These are phyloP conservation scores for Salinomyces thailandicus DNA, from an alignment of 2,329 filamentous ascomycete genomes.

Conservation along the genomic window DNA sequence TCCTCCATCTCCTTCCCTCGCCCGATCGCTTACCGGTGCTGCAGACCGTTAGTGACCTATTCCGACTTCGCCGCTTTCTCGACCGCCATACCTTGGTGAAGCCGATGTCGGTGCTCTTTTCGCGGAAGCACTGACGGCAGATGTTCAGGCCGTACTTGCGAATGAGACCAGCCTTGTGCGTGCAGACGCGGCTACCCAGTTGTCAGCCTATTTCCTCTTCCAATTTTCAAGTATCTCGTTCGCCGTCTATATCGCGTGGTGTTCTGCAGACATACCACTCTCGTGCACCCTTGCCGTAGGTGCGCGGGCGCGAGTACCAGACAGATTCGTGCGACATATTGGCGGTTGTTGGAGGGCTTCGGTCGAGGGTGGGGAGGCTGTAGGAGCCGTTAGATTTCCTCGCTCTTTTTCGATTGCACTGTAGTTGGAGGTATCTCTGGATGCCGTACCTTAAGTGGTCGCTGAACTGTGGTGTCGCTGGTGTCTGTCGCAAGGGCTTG, in stretches of 20 bases:
- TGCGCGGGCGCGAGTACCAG: slow-evolving; percentile 97
- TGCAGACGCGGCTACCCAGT: slow-evolving; percentile 61
- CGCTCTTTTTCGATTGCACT: too few relatives aligned
- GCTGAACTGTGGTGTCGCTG: slow-evolving; percentile 1
- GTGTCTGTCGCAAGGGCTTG: slow-evolving; percentile 5
- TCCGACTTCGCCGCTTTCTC: not conserved
- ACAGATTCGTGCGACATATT: slow-evolving; percentile 88
- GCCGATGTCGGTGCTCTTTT: slow-evolving; percentile 58
- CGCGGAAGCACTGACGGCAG: slow-evolving; percentile 62
- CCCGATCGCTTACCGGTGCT: slow-evolving; percentile 24
- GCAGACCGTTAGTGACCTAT: slow-evolving; percentile 8
- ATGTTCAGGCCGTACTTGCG: slow-evolving; percentile 97
- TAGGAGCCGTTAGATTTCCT: not conserved
- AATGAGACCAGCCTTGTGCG: slow-evolving; percentile 97
- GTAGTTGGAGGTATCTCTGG: too few relatives aligned
- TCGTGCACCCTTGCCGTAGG: slow-evolving; percentile 93
- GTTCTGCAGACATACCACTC: slow-evolving; percentile 59
- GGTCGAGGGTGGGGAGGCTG: slow-evolving; percentile 3
- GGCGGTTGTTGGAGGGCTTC: slow-evolving; percentile 30
- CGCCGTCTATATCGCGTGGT: slow-evolving; percentile 3
- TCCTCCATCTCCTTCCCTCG: not conserved
- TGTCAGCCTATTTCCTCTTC: slow-evolving; percentile 23
- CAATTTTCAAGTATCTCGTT: slow-evolving; percentile 8
- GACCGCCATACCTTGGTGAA: slow-evolving; percentile 51
- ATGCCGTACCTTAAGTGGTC: slow-evolving; percentile 4